Evolutionary conservation across 2,329 filamentous ascomycete genomes (phyloP), one percentile per base, ranked within the genome.

Genomic region (Fusarium globosum): DNA sequence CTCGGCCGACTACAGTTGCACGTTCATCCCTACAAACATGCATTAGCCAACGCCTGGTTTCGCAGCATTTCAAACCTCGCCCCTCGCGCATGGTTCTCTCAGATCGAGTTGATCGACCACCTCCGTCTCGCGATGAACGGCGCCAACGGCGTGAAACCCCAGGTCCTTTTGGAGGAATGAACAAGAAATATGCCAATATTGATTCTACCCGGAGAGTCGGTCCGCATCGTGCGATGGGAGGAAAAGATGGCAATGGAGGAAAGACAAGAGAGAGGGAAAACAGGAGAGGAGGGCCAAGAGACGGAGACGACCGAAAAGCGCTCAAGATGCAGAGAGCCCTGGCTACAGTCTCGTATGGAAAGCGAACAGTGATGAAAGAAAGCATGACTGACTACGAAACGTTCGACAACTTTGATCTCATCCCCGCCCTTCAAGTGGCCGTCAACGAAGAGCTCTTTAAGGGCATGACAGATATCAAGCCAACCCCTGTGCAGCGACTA

Each of bases 291-390:
- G 76, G 75, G 57, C 71, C 72, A 43, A 75, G 72, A 62, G 81
- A 82, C 70, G 72, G 66, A 51, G 81, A 83, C 72, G 79, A 83
- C 82, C 86, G 80, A 82, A 95, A 97, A 80, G 95, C 96, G 9
- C 86, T 98, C 81, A 97, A 97, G 84, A 98, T 98, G 96, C 96
- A 98, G 81, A 90, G 91, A 58, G 88, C 93, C 4, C 85, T 98
- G 72, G 86, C 93, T 5, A 89, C 91, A 7, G 87, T 98, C 9
- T 90, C 94, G 1, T 98, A 98, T 80, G 89, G 89, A 42, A 89
- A 90, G 75, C 87, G 90, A 61, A 82, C 83, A 62, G 81, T 79
- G 10, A 82, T 89, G 68, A 88, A 88, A 80, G 83, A 85, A 10
- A 83, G 82, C 60, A 94, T 90, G 84, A 85, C 88, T 53, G 87